Percentiles rank a stretch among this genome's conserved stretches.
Evolutionary conservation across 1,139 yeast genomes (phyloP).

Genomic region (Hansenula sp.): DNA sequence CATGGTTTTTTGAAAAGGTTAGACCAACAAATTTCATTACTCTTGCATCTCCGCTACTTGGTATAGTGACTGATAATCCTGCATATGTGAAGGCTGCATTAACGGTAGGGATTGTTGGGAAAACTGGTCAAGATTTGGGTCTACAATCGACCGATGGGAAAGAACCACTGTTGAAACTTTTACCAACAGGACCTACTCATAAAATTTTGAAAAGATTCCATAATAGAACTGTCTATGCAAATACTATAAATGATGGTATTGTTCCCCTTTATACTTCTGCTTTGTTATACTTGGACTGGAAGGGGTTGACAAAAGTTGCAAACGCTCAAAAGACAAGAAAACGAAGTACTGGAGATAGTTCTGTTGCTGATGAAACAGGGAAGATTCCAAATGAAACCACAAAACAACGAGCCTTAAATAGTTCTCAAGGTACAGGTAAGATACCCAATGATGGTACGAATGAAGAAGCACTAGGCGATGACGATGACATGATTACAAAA

Average conservation of each 20-base stretch:
- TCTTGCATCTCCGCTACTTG: conserved; percentile 84
- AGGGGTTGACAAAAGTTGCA: conserved; percentile 73
- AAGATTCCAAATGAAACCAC: conserved; percentile 18
- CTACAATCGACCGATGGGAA: conserved; percentile 34
- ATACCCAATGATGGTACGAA: conserved; percentile 11
- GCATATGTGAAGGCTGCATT: conserved; percentile 78
- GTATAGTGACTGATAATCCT: conserved; percentile 83
- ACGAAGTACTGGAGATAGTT: conserved; percentile 10
- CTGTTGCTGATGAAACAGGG: conserved; percentile 8
- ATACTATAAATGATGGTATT: conserved; percentile 64
- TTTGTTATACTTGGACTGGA: conserved; percentile 54
- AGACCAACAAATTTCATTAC: conserved; percentile 81
- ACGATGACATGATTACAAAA: conserved; percentile 9
- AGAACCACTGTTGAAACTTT: conserved; percentile 62
- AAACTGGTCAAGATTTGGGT: conserved; percentile 90
- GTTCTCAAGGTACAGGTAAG: too few relatives aligned
- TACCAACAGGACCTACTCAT: conserved; percentile 84
- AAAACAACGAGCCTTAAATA: neutral
- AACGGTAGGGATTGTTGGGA: conserved; percentile 87
- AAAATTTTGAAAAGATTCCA: conserved; percentile 55
- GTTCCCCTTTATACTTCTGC: conserved; percentile 91
- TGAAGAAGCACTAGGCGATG: conserved; percentile 7
- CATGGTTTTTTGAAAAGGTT: conserved; percentile 63
- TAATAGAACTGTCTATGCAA: conserved; percentile 45
- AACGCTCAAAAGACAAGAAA: conserved; percentile 31